Percentiles rank a stretch among this genome's conserved stretches.
Conservation (phyloP, 2,329 filamentous ascomycete genomes). For the Camptophora hylomeconis region DNA sequence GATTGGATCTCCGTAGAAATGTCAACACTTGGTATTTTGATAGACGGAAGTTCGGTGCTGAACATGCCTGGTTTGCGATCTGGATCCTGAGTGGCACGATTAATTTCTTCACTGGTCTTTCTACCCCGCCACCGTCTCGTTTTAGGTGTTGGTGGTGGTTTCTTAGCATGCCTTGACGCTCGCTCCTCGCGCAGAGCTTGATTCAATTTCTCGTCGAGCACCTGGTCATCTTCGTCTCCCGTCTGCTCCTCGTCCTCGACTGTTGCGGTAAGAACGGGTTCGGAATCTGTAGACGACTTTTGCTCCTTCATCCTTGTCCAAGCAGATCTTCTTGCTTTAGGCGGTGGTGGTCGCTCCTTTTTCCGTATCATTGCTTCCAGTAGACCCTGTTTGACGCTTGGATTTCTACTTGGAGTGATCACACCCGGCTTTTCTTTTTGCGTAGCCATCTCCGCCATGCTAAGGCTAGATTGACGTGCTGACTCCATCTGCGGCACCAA, state of each 20-base stretch:
- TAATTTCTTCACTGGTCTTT: conserved; percentile 21
- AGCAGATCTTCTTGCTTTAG: conserved; percentile 19
- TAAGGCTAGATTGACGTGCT: conserved; percentile 59
- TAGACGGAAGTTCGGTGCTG: conserved; percentile 13
- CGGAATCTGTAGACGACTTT: conserved; percentile 6
- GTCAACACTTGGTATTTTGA: no score
- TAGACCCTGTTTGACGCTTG: conserved; percentile 15
- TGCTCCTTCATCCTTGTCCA: conserved; percentile 9
- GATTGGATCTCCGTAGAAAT: conserved; percentile 2
- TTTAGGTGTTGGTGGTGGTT: conserved; percentile 23
- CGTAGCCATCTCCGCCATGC: conserved; percentile 64
- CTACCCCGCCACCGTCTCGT: conserved; percentile 30
- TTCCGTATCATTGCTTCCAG: conserved; percentile 11
- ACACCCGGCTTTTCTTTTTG: conserved; percentile 73
- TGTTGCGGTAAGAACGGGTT: conserved; percentile 3
- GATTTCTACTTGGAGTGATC: conserved; percentile 58
- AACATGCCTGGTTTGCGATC: conserved; percentile 15
- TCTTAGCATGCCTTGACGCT: conserved; percentile 9
- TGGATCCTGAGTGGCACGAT: no score
- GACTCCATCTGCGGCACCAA: conserved; percentile 38
- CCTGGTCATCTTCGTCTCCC: conserved; percentile 4
- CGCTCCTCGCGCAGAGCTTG: conserved; percentile 18
- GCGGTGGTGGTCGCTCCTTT: conserved; percentile 17
- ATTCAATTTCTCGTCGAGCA: conserved; percentile 21
- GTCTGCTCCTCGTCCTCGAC: conserved; percentile 1